These are phyloP conservation scores for Hysterangium stoloniferum DNA, from an alignment of 768 basidiomycete genomes.

Conservation along the genomic window DNA sequence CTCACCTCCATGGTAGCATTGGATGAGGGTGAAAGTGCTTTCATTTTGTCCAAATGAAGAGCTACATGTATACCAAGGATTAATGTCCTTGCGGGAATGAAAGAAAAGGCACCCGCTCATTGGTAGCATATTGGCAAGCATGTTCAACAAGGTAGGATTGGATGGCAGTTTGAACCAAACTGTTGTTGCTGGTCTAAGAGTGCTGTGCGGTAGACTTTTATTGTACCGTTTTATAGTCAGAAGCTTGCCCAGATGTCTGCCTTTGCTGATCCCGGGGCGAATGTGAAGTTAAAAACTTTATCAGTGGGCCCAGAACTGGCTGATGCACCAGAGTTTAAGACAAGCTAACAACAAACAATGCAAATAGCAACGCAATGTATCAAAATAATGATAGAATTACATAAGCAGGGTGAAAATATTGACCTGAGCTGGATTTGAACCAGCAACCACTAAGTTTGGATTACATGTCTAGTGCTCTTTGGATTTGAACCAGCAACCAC, in stretches of 20 bases:
- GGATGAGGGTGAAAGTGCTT: neutral
- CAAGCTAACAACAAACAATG: constrained; percentile 16
- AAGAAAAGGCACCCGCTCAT: neutral
- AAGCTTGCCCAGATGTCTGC: constrained; percentile 5
- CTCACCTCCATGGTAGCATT: neutral
- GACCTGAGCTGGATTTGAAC: no score
- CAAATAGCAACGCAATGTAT: constrained; percentile 16
- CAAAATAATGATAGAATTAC: no score
- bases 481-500: no score
- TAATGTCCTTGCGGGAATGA: neutral
- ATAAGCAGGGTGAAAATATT: no score
- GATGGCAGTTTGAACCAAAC: neutral
- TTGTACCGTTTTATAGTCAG: neutral
- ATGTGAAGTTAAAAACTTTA: constrained; percentile 5
- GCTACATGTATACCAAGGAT: neutral
- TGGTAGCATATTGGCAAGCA: neutral
- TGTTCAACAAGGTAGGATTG: constrained; percentile 5
- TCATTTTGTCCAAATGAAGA: neutral
- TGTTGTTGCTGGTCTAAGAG: neutral
- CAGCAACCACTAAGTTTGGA: no score
- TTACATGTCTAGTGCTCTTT: no score
- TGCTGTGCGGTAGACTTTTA: neutral
- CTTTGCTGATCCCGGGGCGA: constrained; percentile 1
- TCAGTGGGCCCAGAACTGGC: neutral
- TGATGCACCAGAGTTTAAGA: constrained; percentile 13